Evolutionary conservation across 257 asterid species (phyloP), one percentile per base, ranked within the genome.

Genomic region (Solanum ossicruentum): DNA sequence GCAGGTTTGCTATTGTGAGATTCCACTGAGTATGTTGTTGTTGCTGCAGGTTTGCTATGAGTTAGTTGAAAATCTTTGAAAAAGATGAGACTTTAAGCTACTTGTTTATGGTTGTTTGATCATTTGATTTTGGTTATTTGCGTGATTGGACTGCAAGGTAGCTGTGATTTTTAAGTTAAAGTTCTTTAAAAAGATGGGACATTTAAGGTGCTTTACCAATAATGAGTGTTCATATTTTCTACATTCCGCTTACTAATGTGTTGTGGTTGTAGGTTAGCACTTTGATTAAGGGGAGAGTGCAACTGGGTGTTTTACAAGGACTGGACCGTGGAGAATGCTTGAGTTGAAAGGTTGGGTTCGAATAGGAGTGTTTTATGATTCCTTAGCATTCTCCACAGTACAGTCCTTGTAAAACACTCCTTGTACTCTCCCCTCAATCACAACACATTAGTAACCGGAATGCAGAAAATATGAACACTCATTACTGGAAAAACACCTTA

Each of bases 311-410:
- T 96, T 87, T 96, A 93, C 63, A 88, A 98, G 89, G 91, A 96
- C 83, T 96, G 97, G 98, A 92, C 99, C 0, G 81, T 93, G 55
- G 94, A 92, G 43, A 96, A 93, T 87, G 98, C 98, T 96, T 87
- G 98, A 95, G 12, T 84, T 96, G 86, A 93, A 90, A 69, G 98
- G 98, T 20, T 96, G 99, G 99, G 99, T 95, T n/a, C 89, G 98
- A 83, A 96, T 28, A 28, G 32, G 32, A 28, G 32, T 28, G 32
- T 28, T 83, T 93, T 95, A 3, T 92, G 83, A 85, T 71, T 91
- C 95, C 80, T 86, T 87, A 36, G 99, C 98, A 87, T 93, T 96
- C 43, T 92, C 94, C 55, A 93, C 81, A 0, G 99, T 92, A 97
- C 97, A 96, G 83, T 96, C 91, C 89, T 98, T 94, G 98, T 66